phyloP scores from a whole-genome alignment of 1,139 yeast genomes.

The Taiozyma sp. region DNA sequence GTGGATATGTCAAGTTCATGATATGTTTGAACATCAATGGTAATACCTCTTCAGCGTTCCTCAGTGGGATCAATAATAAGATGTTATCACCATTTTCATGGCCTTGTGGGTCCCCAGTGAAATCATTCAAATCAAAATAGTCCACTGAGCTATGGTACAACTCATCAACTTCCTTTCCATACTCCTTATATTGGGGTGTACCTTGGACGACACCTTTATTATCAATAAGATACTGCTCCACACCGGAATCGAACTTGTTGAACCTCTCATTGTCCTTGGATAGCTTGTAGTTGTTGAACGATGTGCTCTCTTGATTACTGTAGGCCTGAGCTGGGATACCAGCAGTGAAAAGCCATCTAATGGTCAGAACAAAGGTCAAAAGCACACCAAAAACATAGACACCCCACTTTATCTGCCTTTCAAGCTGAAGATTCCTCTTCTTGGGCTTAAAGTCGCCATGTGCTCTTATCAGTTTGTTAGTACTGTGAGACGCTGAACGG shows the following conservation, averaged over 20 bases:
- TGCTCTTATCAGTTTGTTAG: background rate
- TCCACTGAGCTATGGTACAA: slow-evolving; percentile 39
- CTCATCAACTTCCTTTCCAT: slow-evolving; percentile 17
- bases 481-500: background rate
- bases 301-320: slow-evolving; percentile 26
- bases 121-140: slow-evolving; percentile 56
- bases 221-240: slow-evolving; percentile 28
- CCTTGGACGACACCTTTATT: slow-evolving; percentile 25
- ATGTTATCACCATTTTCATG: slow-evolving; percentile 57
- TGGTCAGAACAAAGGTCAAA: slow-evolving; percentile 2
- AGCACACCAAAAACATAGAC: slow-evolving; percentile 1
- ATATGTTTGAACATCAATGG: slow-evolving; percentile 82
- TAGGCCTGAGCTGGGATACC: slow-evolving; percentile 10
- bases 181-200: slow-evolving; percentile 10
- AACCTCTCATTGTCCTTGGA: slow-evolving; percentile 26
- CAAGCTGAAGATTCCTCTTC: background rate
- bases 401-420: background rate
- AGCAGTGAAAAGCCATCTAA: background rate
- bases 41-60: slow-evolving; percentile 77
- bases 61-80: slow-evolving; percentile 67
- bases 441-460: background rate
- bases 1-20: slow-evolving; percentile 85
- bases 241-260: slow-evolving; percentile 32
- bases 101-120: slow-evolving; percentile 52
- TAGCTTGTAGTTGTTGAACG: slow-evolving; percentile 27